Evolutionary conservation across 148 eudicot genomes (phyloP).

Genomic region (Spergularia bocconei): DNA sequence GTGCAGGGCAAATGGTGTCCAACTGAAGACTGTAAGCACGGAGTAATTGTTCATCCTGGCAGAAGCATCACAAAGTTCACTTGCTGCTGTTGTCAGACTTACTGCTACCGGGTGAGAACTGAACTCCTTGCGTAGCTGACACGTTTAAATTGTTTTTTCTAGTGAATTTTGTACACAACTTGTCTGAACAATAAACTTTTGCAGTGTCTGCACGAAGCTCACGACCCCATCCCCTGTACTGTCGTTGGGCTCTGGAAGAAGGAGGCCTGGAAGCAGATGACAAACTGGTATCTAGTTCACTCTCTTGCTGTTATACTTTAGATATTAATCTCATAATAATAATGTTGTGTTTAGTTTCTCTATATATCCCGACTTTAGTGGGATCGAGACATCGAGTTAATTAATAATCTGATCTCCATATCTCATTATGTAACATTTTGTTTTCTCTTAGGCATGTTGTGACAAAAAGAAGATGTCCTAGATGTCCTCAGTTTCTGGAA

Average conservation of each 20-base stretch:
- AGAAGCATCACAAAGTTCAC: not conserved
- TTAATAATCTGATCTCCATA: too few species aligned
- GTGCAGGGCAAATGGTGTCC: constrained; percentile 29
- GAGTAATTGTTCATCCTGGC: not conserved
- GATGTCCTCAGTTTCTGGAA: not conserved
- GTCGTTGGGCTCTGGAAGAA: not conserved
- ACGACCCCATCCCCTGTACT: constrained; percentile 16
- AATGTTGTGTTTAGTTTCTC: too few species aligned
- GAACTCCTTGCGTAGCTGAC: too few species aligned
- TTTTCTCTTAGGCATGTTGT: constrained; percentile 11
- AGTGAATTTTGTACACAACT: not conserved
- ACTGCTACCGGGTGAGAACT: constrained; percentile 26
- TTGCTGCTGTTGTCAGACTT: constrained; percentile 18
- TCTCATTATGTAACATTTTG: not conserved
- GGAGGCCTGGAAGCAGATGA: not conserved
- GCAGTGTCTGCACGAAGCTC: constrained; percentile 26
- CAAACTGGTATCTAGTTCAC: constrained; percentile 11
- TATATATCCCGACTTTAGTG: too few species aligned
- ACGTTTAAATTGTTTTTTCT: not conserved
- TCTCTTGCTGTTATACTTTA: not conserved
- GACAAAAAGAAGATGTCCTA: constrained; percentile 12
- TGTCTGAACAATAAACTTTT: not conserved
- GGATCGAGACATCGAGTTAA: too few species aligned
- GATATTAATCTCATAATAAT: not conserved
- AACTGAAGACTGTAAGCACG: constrained; percentile 12